Conservation (phyloP, 208 protist species). For the Polymyxa betae region DNA sequence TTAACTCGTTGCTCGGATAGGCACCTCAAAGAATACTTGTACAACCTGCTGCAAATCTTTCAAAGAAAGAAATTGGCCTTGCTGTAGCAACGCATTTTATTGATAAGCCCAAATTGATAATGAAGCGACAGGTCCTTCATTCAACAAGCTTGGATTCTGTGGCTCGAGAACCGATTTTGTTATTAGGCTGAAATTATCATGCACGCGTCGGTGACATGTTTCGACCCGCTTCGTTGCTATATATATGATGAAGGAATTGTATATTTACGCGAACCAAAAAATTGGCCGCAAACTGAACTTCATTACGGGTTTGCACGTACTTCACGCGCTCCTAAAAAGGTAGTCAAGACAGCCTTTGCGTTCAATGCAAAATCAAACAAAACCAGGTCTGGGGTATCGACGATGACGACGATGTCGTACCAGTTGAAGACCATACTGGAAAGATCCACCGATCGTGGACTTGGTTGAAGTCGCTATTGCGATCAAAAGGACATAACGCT, state of each 20-base stretch:
- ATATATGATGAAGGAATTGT: neutral
- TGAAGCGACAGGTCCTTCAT: neutral
- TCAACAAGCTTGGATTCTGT: neutral
- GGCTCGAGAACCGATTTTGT: neutral
- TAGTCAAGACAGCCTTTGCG: neutral
- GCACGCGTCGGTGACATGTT: neutral
- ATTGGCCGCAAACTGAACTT: neutral
- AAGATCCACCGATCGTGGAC: neutral
- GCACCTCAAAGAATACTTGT: too few species aligned
- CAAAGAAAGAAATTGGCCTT: too few species aligned
- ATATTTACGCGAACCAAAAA: neutral
- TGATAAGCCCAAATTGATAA: neutral
- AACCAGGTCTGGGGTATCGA: neutral
- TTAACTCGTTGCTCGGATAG: too few species aligned
- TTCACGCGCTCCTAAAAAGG: neutral
- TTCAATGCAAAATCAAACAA: neutral
- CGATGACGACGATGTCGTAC: neutral
- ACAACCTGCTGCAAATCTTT: too few species aligned
- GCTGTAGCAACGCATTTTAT: neutral
- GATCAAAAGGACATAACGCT: neutral
- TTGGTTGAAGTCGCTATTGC: neutral
- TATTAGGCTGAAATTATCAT: neutral
- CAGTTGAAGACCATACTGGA: neutral
- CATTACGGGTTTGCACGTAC: neutral
- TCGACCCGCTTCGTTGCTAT: neutral